These are phyloP conservation scores for Xylaria polymorpha DNA, from an alignment of 2,329 filamentous ascomycete genomes.

Conservation along the genomic window DNA sequence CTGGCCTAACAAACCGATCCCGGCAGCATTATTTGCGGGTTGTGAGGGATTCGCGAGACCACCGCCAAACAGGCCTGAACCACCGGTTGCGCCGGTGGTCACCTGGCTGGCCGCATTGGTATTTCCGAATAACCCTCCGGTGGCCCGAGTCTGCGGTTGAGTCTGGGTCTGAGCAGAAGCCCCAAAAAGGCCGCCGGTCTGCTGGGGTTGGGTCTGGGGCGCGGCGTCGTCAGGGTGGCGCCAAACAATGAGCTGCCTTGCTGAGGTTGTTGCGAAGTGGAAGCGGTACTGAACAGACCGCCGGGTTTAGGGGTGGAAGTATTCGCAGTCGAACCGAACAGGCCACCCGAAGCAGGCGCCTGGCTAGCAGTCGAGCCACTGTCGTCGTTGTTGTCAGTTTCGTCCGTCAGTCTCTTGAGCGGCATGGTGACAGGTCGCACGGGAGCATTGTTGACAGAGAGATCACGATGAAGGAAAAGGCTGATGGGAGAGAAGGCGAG, in stretches of 20 bases:
- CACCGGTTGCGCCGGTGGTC: slow-evolving; percentile 37
- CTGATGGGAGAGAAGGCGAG: not conserved
- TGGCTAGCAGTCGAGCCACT: slow-evolving; percentile 50
- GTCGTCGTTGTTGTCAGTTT: slow-evolving; percentile 9
- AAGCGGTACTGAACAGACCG: slow-evolving; percentile 50
- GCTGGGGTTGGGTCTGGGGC: slow-evolving; percentile 34
- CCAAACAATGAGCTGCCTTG: slow-evolving; percentile 51
- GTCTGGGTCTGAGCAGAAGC: slow-evolving; percentile 35
- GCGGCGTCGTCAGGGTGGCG: slow-evolving; percentile 39
- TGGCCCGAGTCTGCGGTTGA: slow-evolving; percentile 25
- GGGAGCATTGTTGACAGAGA: not conserved
- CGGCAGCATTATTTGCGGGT: slow-evolving; percentile 33
- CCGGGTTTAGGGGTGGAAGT: slow-evolving; percentile 43
- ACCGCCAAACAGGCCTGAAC: slow-evolving; percentile 50
- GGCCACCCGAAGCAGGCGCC: slow-evolving; percentile 49
- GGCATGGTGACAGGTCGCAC: slow-evolving; percentile 27
- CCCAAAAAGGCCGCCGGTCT: slow-evolving; percentile 43
- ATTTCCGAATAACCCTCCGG: slow-evolving; percentile 46
- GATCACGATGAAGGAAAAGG: not conserved
- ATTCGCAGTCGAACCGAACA: slow-evolving; percentile 47
- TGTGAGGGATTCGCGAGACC: slow-evolving; percentile 30
- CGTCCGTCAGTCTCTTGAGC: slow-evolving; percentile 38
- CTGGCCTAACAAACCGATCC: slow-evolving; percentile 40
- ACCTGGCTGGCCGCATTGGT: slow-evolving; percentile 38
- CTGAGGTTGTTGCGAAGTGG: slow-evolving; percentile 45